Conservation (phyloP, 495 filamentous ascomycete species). For the Thozetella sp. region DNA sequence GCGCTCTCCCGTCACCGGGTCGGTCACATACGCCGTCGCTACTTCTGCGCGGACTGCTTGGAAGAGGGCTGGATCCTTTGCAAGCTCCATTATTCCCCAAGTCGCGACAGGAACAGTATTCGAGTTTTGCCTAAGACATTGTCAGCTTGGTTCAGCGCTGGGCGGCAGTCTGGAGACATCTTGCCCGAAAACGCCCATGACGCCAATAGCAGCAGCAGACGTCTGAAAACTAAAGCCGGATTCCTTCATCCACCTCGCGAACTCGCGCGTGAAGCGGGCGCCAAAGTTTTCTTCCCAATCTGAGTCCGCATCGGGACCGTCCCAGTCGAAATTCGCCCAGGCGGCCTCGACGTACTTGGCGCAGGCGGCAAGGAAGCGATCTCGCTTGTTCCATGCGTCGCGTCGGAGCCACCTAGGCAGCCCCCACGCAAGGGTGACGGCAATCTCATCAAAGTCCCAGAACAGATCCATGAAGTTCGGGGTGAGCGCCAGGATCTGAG, state of each 20-base stretch:
- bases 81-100: conserved; percentile 24
- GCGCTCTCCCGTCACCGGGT: conserved; percentile 1
- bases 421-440: conserved; percentile 9
- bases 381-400: conserved; percentile 39
- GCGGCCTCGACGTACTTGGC: conserved; percentile 5
- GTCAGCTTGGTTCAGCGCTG: not conserved
- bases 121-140: conserved; percentile 17
- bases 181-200: conserved; percentile 6
- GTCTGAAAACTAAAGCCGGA: conserved; percentile 9
- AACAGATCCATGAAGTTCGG: conserved; percentile 17
- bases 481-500: conserved; percentile 15
- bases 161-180: not conserved
- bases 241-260: conserved; percentile 18
- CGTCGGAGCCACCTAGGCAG: conserved; percentile 58
- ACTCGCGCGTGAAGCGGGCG: conserved; percentile 17
- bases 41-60: conserved; percentile 14
- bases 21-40: conserved; percentile 4
- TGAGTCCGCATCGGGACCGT: conserved; percentile 9
- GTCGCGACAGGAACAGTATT: conserved; percentile 24
- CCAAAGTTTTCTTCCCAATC: conserved; percentile 31
- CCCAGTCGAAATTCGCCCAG: conserved; percentile 14
- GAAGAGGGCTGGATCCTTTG: conserved; percentile 18
- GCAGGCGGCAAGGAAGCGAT: conserved; percentile 2
- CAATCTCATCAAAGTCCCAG: conserved; percentile 20
- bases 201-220: conserved; percentile 5